Evolutionary conservation across 2,329 filamentous ascomycete species (phyloP), one percentile per base, ranked within the genome.

Genomic region (Colletotrichum scovillei): DNA sequence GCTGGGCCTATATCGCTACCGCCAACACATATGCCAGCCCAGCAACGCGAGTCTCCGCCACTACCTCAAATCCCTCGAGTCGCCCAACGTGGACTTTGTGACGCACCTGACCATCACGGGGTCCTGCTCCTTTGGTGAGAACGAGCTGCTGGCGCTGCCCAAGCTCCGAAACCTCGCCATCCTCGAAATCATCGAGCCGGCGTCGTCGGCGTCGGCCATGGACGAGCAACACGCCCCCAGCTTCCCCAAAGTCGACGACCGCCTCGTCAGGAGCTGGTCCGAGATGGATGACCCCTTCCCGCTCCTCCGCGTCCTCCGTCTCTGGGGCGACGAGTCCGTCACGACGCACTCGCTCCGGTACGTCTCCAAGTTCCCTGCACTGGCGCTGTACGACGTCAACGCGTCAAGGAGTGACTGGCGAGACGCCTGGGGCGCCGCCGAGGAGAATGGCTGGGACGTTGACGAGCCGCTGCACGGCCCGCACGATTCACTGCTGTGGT

Each of bases 221-320:
- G 80, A 82, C 32, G 76, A 78, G 49, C 57, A 78, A 26, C 67
- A 74, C 4, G 71, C 14, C 35, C 35, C 73, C 30, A 66, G 73
- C 30, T 84, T 84, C 38, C 84, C 84, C 7, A 78, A 80, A 3
- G 76, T 88, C 6, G 86, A 76, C 52, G 87, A 89, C 74, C 80
- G 85, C 7, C 79, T 89, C 3, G 68, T 89, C 24, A 81, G 83
- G 42, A 84, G 83, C 26, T 89, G 87, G 86, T 81, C 83, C 0
- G 80, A 83, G 58, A 79, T 79, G 46, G 74, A 79, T 0, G 76
- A 81, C 9, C 81, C 86, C 0, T 89, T 90, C 46, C 86, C 87
- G 0, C 57, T 83, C 4, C 81, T 89, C 55, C 82, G 87, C 5
- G 78, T 89, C 19, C 77, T 89, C 55, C 82, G 83, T 32, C 82